A percentile compares a stretch with the other conserved stretches of the same genome.
Conservation (phyloP, 2,329 filamentous ascomycete species). For the Capronia coronata region DNA sequence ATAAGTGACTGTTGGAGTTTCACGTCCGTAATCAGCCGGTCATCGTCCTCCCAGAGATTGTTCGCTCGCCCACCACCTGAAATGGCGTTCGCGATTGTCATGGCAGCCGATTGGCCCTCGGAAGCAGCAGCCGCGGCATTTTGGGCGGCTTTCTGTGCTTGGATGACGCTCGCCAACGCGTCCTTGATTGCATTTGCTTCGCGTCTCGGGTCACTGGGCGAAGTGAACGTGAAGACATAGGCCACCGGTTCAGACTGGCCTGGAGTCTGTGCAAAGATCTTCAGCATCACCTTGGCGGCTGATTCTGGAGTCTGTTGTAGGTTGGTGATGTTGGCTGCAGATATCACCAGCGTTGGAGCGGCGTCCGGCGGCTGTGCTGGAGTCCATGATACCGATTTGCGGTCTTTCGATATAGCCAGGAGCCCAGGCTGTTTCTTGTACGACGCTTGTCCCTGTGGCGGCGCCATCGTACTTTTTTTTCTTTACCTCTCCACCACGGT, state of each 20-base stretch:
- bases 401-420: slow-evolving; percentile 67
- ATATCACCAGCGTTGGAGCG: slow-evolving; percentile 60
- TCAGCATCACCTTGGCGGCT: slow-evolving; percentile 87
- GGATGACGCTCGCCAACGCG: slow-evolving; percentile 69
- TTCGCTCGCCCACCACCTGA: slow-evolving; percentile 42
- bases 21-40: slow-evolving; percentile 67
- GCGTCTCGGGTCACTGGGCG: slow-evolving; percentile 62
- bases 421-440: slow-evolving; percentile 97
- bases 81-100: slow-evolving; percentile 70
- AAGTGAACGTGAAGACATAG: slow-evolving; percentile 87
- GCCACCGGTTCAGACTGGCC: slow-evolving; percentile 55
- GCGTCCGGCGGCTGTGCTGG: slow-evolving; percentile 57
- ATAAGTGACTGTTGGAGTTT: slow-evolving; percentile 82
- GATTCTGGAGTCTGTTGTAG: slow-evolving; percentile 88
- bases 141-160: slow-evolving; percentile 54
- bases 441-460: slow-evolving; percentile 59
- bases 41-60: slow-evolving; percentile 72
- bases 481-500: not conserved
- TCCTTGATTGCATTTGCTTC: slow-evolving; percentile 85
- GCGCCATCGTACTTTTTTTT: slow-evolving; percentile 42
- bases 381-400: slow-evolving; percentile 72
- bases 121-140: slow-evolving; percentile 35
- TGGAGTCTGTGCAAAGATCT: slow-evolving; percentile 70
- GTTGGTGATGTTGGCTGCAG: slow-evolving; percentile 74
- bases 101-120: slow-evolving; percentile 54